Conservation (phyloP, 352 stramenopile genomes). For the Globisporangium splendens region DNA sequence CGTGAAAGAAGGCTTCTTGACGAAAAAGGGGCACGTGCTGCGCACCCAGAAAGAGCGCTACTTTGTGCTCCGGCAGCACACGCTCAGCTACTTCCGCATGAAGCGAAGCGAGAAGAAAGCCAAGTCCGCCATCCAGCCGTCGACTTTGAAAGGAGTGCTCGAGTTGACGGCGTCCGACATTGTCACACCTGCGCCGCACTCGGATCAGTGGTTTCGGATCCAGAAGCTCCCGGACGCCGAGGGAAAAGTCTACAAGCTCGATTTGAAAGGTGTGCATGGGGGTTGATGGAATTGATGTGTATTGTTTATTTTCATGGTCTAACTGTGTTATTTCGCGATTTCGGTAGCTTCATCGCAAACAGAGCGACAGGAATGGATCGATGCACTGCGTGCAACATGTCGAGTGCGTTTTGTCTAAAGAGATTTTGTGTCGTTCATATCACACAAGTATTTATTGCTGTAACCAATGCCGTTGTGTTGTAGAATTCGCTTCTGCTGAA, state of each 20-base stretch:
- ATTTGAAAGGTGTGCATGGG: slow-evolving; percentile 65
- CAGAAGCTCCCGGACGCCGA: slow-evolving; percentile 44
- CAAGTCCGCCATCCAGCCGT: slow-evolving; percentile 16
- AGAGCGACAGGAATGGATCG: slow-evolving; percentile 63
- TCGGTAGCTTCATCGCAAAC: slow-evolving; percentile 31
- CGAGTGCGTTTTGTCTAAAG: slow-evolving; percentile 22
- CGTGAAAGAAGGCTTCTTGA: slow-evolving; percentile 38
- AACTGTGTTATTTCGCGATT: slow-evolving; percentile 5
- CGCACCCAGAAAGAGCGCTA: slow-evolving; percentile 54
- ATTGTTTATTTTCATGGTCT: neutral
- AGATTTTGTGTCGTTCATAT: no score
- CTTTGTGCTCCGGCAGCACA: slow-evolving; percentile 38
- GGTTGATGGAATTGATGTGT: neutral
- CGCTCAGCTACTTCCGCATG: slow-evolving; percentile 42
- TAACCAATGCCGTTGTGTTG: neutral
- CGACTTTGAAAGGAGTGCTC: slow-evolving; percentile 39
- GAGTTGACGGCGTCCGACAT: slow-evolving; percentile 42
- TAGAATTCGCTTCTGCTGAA: slow-evolving; percentile 18
- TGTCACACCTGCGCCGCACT: slow-evolving; percentile 42
- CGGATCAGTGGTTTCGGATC: slow-evolving; percentile 59
- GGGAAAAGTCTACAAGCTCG: slow-evolving; percentile 61
- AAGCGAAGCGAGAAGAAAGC: slow-evolving; percentile 23
- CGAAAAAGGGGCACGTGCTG: slow-evolving; percentile 54
- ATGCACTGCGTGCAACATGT: slow-evolving; percentile 44
- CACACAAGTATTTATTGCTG: no score